Base-by-base conservation (phyloP, 2,329 filamentous ascomycete genomes). In the Orbilia blumenaviensis region DNA sequence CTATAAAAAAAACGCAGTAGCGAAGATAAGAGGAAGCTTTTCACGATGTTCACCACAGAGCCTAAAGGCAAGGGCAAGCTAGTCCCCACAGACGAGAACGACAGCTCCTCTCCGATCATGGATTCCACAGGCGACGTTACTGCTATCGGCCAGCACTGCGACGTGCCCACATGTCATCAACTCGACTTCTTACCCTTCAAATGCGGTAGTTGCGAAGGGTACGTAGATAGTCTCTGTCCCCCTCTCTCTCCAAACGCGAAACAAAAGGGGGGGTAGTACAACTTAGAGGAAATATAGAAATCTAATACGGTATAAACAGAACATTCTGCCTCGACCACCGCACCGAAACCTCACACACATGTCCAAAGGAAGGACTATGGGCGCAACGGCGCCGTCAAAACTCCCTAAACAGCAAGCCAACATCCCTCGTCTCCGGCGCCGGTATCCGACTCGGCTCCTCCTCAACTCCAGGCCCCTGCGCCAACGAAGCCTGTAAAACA, bases 241-340 rank as follows among this genome's bases (percentile, higher is more conserved):
- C 10, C 58, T 50, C 29, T 42, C 8, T 21, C 38, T 21, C 21
- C n/a, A n/a, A n/a, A n/a, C n/a, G n/a, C n/a, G 10, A 38, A 34
- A 44, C 23, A 29, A 27, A n/a, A 36, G 64, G 8, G 14, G 56
- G 14, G n/a, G 27, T 27, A 64, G 32, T 8, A 34, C 32, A n/a
- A 29, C n/a, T n/a, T n/a, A n/a, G n/a, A n/a, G n/a, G n/a, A n/a
- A n/a, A n/a, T n/a, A n/a, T n/a, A n/a, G n/a, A n/a, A n/a, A n/a
- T n/a, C n/a, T n/a, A n/a, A n/a, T n/a, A n/a, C n/a, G n/a, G n/a
- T 42, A 42, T 10, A n/a, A 83, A 32, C 78, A 88, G 88, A 72
- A 94, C 91, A 14, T 99, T 90, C 85, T 99, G 96, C 83, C 91
- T 96, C 79, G 94, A 98, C 82, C 95, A 99, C 86, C 92, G 94